A percentile compares a stretch with the other conserved stretches of the same genome.
Conservation (phyloP, 108 stramenopile species). For the Epithemia pelagica region DNA sequence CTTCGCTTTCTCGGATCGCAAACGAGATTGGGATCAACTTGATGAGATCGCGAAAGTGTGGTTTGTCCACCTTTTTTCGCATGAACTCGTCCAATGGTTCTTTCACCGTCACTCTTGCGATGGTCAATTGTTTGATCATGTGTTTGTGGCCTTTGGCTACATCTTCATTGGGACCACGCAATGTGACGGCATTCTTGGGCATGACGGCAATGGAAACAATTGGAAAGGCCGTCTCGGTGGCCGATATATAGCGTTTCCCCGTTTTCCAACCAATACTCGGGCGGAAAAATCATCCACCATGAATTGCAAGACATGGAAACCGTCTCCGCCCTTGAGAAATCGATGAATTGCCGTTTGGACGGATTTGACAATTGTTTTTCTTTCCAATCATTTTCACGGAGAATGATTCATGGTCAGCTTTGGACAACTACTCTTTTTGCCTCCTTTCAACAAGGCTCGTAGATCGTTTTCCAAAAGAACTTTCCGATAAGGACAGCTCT, state of each 20-base stretch:
- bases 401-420: slow-evolving; percentile 9
- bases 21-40: slow-evolving; percentile 21
- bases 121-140: slow-evolving; percentile 32
- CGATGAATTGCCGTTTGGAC: slow-evolving; percentile 24
- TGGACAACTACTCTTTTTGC: slow-evolving; percentile 31
- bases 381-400: slow-evolving; percentile 28
- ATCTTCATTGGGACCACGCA: slow-evolving; percentile 41
- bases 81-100: slow-evolving; percentile 24
- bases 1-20: slow-evolving; percentile 15
- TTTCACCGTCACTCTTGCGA: slow-evolving; percentile 21
- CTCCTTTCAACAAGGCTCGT: slow-evolving; percentile 28
- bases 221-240: slow-evolving; percentile 35
- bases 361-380: slow-evolving; percentile 22
- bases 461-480: slow-evolving; percentile 37
- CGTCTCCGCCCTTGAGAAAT: slow-evolving; percentile 51
- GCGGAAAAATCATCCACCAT: slow-evolving; percentile 25
- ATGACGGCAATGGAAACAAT: slow-evolving; percentile 33
- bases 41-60: slow-evolving; percentile 22
- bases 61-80: slow-evolving; percentile 16
- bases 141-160: slow-evolving; percentile 28
- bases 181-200: slow-evolving; percentile 23
- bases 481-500: no score
- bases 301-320: slow-evolving; percentile 31
- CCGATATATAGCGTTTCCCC: slow-evolving; percentile 36
- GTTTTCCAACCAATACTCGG: slow-evolving; percentile 50